Base-by-base conservation (phyloP, 257 asterid species). In the Datura wrightii region DNA sequence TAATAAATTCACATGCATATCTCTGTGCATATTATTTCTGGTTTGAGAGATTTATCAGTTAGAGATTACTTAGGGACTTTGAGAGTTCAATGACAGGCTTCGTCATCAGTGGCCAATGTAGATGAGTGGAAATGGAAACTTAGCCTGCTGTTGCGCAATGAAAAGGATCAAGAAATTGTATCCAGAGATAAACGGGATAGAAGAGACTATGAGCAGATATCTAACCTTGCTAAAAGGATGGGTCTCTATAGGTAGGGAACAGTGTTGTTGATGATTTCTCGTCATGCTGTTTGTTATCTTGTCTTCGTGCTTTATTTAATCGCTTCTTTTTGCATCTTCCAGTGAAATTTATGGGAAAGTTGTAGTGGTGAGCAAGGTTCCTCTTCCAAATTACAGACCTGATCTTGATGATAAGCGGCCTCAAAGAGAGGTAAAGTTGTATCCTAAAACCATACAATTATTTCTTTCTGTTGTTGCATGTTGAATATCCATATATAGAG, bases 101-200 rank as follows among this genome's bases (percentile, higher is more conserved):
- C 99, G 24, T 96, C 98, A 14, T 93, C 99, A 1, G 99, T 96
- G 87, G 99, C 98, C 59, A 96, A 96, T 87, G 91, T 97, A 85
- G 98, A 97, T 79, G 98, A 94, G 91, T 94, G 99, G 99, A 97
- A 94, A 91, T 97, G 98, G 98, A 97, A 97, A 81, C 96, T 97
- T 86, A 87, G 94, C 89, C 91, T 95, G 97, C 89, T 97, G 85
- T 70, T 88, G 82, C 94, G 95, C 44, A 91, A 83, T 84, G 98
- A 94, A 37, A 90, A 88, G 63, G 97, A 94, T 82, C 96, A 92
- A 85, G 99, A 97, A 87, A 90, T 94, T 83, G 94, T 93, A 70
- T 93, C 99, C 41, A 90, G 92, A 86, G 99, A 94, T 87, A 97
- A 95, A 88, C 93, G 97, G 88, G 98, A 97, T 85, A 88, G 96